phyloP scores from a whole-genome alignment of 768 basidiomycete genomes.

The Paxillus rubicundulus region DNA sequence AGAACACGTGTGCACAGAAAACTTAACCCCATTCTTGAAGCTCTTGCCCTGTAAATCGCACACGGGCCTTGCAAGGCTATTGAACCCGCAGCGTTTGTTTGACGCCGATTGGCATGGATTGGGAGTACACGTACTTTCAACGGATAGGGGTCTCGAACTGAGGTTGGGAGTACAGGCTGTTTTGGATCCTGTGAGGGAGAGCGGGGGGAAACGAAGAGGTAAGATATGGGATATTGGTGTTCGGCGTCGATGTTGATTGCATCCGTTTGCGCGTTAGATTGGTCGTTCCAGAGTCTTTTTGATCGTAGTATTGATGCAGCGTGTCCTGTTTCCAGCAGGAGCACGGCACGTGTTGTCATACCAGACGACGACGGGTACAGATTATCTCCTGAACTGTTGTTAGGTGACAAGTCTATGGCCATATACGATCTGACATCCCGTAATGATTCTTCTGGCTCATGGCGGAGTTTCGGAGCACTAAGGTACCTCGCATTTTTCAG shows the following conservation, averaged over 20 bases:
- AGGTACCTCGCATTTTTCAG: slow-evolving; percentile 4
- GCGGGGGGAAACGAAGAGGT: slow-evolving; percentile 56
- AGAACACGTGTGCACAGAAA: slow-evolving; percentile 95
- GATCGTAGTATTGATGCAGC: slow-evolving; percentile 57
- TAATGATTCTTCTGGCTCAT: slow-evolving; percentile 24
- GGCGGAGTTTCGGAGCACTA: not conserved
- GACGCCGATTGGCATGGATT: slow-evolving; percentile 93
- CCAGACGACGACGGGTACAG: slow-evolving; percentile 43
- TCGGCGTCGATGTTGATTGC: slow-evolving; percentile 2
- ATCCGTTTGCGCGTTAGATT: slow-evolving; percentile 46
- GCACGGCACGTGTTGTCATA: slow-evolving; percentile 49
- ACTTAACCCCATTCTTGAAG: slow-evolving; percentile 93
- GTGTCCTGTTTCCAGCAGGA: slow-evolving; percentile 71
- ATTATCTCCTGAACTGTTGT: slow-evolving; percentile 52
- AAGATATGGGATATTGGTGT: slow-evolving; percentile 1
- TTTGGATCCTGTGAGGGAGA: slow-evolving; percentile 67
- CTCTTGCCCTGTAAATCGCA: slow-evolving; percentile 89
- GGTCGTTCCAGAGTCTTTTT: slow-evolving; percentile 70
- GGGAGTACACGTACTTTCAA: slow-evolving; percentile 72
- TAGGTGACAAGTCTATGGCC: slow-evolving; percentile 34
- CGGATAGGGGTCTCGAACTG: slow-evolving; percentile 58
- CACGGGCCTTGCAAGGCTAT: slow-evolving; percentile 77
- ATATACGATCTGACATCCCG: slow-evolving; percentile 50
- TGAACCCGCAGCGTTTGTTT: slow-evolving; percentile 85
- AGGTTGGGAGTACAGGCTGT: slow-evolving; percentile 73